phyloP scores from a whole-genome alignment of 1,284 basidiomycete genomes.

The Marasmius sp. region DNA sequence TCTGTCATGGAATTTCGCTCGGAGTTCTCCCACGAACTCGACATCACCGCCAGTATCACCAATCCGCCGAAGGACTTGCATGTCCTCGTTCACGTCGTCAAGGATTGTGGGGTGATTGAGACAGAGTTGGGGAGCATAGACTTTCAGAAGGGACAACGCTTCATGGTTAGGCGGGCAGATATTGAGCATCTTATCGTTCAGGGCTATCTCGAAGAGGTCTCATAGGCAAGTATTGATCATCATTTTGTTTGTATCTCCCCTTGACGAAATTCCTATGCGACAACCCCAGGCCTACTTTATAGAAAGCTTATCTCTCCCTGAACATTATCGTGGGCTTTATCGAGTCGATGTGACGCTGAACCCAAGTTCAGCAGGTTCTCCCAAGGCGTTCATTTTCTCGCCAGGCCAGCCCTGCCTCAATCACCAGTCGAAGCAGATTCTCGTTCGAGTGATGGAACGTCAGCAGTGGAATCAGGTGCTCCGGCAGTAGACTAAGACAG shows the following conservation, averaged over 20 bases:
- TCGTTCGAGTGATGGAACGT: too few species aligned
- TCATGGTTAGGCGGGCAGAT: slow-evolving; percentile 82
- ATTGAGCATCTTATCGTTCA: slow-evolving; percentile 92
- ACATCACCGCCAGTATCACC: slow-evolving; percentile 78
- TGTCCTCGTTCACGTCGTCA: slow-evolving; percentile 75
- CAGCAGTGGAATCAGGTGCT: too few species aligned
- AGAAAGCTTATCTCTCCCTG: too few species aligned
- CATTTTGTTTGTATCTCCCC: not conserved
- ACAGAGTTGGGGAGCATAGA: slow-evolving; percentile 87
- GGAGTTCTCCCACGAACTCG: slow-evolving; percentile 84
- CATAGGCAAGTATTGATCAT: slow-evolving; percentile 11
- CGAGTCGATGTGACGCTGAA: too few species aligned
- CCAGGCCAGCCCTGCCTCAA: too few species aligned
- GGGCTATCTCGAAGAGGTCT: slow-evolving; percentile 82
- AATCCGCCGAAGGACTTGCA: slow-evolving; percentile 82
- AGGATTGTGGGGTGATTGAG: slow-evolving; percentile 87
- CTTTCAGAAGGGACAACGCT: slow-evolving; percentile 86
- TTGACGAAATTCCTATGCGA: not conserved
- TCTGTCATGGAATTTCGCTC: slow-evolving; percentile 83
- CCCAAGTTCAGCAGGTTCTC: too few species aligned
- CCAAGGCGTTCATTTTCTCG: too few species aligned
- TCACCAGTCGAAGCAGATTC: too few species aligned
- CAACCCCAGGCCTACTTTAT: too few species aligned
- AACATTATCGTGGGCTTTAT: too few species aligned
- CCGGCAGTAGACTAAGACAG: too few species aligned